These are phyloP conservation scores for Sphagnum fallax DNA, from an alignment of 228 moss, liverwort and hornwort genomes.

Conservation along the genomic window DNA sequence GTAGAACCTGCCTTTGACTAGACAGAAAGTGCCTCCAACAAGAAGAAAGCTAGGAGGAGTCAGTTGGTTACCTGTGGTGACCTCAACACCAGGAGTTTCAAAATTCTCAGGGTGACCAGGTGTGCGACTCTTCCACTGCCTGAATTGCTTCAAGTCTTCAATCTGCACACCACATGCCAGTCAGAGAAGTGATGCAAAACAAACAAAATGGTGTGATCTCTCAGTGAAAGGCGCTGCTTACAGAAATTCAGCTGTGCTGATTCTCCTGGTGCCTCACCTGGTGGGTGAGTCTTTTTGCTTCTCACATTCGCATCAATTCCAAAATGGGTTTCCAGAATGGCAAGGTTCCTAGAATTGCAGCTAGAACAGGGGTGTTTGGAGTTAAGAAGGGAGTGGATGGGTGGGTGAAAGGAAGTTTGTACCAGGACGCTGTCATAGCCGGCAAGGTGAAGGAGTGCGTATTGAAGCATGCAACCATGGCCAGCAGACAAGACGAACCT, in stretches of 20 bases:
- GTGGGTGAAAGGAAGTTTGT: background rate
- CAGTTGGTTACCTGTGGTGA: slow-evolving; percentile 34
- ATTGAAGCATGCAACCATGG: slow-evolving; percentile 63
- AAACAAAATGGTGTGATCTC: background rate
- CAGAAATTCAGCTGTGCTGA: too few relatives aligned
- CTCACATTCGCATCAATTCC: too few relatives aligned
- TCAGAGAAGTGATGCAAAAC: background rate
- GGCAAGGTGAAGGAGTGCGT: slow-evolving; percentile 47
- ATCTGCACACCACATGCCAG: slow-evolving; percentile 5
- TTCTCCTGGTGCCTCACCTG: too few relatives aligned
- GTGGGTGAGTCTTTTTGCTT: too few relatives aligned
- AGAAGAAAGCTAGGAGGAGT: background rate
- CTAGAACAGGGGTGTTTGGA: too few relatives aligned
- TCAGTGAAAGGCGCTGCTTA: background rate
- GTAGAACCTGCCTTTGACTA: background rate
- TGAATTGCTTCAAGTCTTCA: slow-evolving; percentile 55
- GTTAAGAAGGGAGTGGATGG: too few relatives aligned
- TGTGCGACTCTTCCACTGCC: slow-evolving; percentile 51
- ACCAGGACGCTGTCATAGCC: slow-evolving; percentile 43
- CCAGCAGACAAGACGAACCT: slow-evolving; percentile 56
- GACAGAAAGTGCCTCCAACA: background rate
- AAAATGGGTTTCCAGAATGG: too few relatives aligned
- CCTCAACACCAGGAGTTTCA: slow-evolving; percentile 52
- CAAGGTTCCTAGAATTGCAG: too few relatives aligned
- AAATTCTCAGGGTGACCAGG: slow-evolving; percentile 65